phyloP scores from a whole-genome alignment of 78 protist species.

The Pigoraptor vietnamica region DNA sequence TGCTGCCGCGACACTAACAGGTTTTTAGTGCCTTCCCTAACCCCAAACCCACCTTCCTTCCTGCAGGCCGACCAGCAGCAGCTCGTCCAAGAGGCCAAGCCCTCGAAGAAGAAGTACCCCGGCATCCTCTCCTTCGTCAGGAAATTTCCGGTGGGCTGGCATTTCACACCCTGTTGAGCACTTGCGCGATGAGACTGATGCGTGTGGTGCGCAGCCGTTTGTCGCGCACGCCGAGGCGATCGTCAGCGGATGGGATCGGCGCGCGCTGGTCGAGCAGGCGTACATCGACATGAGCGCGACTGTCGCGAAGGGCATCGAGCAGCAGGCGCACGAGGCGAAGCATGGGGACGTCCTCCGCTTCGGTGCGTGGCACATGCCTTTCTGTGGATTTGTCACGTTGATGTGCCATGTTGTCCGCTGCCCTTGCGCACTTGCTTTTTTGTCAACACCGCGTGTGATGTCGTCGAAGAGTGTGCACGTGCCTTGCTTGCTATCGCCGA shows the following conservation, averaged over 20 bases:
- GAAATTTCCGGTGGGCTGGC: background rate
- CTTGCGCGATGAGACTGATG: too few species aligned
- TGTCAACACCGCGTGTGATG: background rate
- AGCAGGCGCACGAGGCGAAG: background rate
- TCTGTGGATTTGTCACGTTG: too few species aligned
- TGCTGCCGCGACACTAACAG: too few species aligned
- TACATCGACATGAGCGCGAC: background rate
- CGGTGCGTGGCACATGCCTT: background rate
- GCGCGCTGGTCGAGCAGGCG: background rate
- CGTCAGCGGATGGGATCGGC: background rate
- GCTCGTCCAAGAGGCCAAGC: background rate
- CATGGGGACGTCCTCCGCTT: background rate
- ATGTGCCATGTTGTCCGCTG: too few species aligned
- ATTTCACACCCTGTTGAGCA: too few species aligned
- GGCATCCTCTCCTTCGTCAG: background rate
- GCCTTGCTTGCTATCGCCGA: background rate
- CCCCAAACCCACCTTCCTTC: background rate
- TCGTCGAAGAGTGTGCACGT: background rate
- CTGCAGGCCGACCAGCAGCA: background rate
- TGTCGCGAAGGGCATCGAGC: background rate
- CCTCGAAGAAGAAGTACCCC: background rate
- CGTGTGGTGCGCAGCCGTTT: background rate
- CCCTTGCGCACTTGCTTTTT: too few species aligned
- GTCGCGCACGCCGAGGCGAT: background rate
- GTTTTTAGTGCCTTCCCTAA: too few species aligned